Percentiles rank a stretch among this genome's conserved stretches.
Evolutionary conservation across 2,329 filamentous ascomycete genomes (phyloP).

Genomic region (Calonectria multiphialidica): DNA sequence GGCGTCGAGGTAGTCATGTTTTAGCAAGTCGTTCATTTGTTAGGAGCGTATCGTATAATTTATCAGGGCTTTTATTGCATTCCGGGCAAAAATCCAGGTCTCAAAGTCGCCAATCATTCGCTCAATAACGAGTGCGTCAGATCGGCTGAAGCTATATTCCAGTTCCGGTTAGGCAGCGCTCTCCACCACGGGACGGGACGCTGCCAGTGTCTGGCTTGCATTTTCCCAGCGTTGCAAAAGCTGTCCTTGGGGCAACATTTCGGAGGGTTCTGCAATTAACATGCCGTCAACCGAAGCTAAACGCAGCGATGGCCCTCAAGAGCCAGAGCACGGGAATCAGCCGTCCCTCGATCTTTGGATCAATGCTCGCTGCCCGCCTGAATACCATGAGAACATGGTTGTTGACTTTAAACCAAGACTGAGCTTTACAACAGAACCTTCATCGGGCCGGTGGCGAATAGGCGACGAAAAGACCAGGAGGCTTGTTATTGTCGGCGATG

Average conservation of each 20-base stretch:
- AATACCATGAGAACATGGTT: background rate
- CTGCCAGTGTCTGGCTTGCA: background rate
- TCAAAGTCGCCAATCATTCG: background rate
- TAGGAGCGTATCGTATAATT: background rate
- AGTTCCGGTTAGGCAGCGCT: conserved; percentile 13
- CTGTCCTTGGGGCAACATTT: background rate
- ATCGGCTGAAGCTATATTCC: background rate
- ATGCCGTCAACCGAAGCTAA: background rate
- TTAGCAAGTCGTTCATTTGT: background rate
- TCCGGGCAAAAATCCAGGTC: background rate
- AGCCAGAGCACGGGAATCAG: background rate
- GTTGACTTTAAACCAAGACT: background rate
- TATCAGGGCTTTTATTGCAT: background rate
- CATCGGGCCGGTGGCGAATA: background rate
- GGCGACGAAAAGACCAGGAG: conserved; percentile 16
- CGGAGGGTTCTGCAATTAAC: background rate
- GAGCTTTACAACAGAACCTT: background rate
- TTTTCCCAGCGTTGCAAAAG: background rate
- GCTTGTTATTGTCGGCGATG: conserved; percentile 83
- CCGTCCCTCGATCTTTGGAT: background rate
- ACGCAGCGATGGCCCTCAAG: background rate
- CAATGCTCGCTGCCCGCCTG: background rate
- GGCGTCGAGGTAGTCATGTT: background rate
- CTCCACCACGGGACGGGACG: background rate
- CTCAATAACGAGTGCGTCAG: background rate